Conservation (phyloP, 495 filamentous ascomycete genomes). For the Chaetomium cochliodes region DNA sequence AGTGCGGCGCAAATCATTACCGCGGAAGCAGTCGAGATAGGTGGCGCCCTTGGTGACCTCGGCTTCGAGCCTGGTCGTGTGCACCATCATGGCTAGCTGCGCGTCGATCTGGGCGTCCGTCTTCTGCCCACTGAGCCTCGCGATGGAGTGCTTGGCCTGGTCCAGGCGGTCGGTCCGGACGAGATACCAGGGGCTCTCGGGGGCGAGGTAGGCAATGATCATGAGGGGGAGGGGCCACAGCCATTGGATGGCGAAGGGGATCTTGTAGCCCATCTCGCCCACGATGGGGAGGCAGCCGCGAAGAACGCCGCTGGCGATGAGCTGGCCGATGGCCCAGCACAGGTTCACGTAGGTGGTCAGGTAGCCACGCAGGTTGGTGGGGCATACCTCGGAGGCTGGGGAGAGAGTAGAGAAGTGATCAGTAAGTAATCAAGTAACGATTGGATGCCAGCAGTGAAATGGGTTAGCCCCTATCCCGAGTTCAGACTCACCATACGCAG, state of each 20-base stretch:
- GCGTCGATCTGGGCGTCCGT: slow-evolving; percentile 26
- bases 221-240: slow-evolving; percentile 60
- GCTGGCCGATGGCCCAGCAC: slow-evolving; percentile 66
- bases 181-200: slow-evolving; percentile 65
- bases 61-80: slow-evolving; percentile 61
- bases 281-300: slow-evolving; percentile 45
- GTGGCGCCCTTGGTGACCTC: slow-evolving; percentile 56
- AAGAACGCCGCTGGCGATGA: slow-evolving; percentile 56
- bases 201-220: slow-evolving; percentile 53
- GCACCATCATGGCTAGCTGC: slow-evolving; percentile 57
- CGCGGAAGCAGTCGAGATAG: slow-evolving; percentile 57
- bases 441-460: too few species aligned
- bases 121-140: slow-evolving; percentile 38
- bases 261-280: slow-evolving; percentile 54
- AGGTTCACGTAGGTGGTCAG: slow-evolving; percentile 62
- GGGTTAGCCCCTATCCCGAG: background rate
- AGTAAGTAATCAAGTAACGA: background rate
- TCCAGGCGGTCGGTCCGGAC: slow-evolving; percentile 55
- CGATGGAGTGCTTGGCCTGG: slow-evolving; percentile 49
- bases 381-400: slow-evolving; percentile 57
- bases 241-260: slow-evolving; percentile 64
- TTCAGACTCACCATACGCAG: slow-evolving; percentile 11
- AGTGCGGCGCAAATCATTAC: slow-evolving; percentile 54
- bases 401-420: background rate
- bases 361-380: slow-evolving; percentile 55